Evolutionary conservation across 768 basidiomycete genomes (phyloP), one percentile per base, ranked within the genome.

Genomic region (Podaxis rugospora): DNA sequence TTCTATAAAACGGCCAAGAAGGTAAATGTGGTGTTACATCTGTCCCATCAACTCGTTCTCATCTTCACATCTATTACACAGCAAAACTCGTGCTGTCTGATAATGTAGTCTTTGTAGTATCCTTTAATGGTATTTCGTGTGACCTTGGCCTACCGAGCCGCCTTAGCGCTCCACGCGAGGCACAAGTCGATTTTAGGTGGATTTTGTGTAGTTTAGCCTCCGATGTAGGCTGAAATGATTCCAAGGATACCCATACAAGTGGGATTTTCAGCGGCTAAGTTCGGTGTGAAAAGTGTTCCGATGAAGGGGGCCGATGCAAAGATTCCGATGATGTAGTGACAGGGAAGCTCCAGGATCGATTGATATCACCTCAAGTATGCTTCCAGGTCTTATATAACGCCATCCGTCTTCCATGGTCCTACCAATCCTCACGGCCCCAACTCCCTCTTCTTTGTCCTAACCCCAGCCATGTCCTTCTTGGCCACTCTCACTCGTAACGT

Each of bases 1-100:
- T 99, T 99, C 72, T 98, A 98, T 80, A 97, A 98, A 89, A 97
- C 95, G 6, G 94, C 96, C 1, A 98, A 98, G 90, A 96, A 95
- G 90, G 95, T 94, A 58, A 55, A 82, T 68, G 2, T 10, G 18
- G 53, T 32, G 51, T 61, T 50, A 16, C 25, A 27, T 44, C n/a
- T 57, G 23, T 62, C 18, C 39, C 39, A 5, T 27, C 42, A 50
- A 68, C 58, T 69, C 60, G 39, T 40, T 14, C 40, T 42, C 3
- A 46, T 49, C 47, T 63, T 55, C 25, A 51, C 51, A 18, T 18
- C n/a, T 57, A n/a, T 59, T 37, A 23, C 59, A 32, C 70, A 95
- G 92, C 93, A 96, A 92, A 97, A 97, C 76, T 90, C 91, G 25
- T 98, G 95, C 76, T 97, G 95, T 70, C 80, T 92, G 63, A 77